These are phyloP conservation scores for Talaromyces adpressus DNA, from an alignment of 495 filamentous ascomycete species.

Conservation along the genomic window DNA sequence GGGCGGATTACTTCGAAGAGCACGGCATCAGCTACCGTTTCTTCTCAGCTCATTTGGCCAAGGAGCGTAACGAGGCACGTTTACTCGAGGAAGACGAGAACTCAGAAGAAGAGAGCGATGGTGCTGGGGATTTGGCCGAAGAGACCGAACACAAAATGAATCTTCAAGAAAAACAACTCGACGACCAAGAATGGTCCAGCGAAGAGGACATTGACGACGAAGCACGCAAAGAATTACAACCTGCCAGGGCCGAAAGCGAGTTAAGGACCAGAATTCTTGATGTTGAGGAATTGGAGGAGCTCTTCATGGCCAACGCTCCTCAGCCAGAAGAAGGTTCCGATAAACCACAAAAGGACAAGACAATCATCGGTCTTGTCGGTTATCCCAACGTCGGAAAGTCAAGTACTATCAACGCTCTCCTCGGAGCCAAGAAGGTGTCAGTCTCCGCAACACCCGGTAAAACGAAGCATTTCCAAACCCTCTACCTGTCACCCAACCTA, in stretches of 20 bases:
- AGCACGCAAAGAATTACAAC: slow-evolving; percentile 25
- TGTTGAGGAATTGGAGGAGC: slow-evolving; percentile 81
- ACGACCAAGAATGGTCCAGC: slow-evolving; percentile 25
- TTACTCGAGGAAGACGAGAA: slow-evolving; percentile 37
- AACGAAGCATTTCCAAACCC: slow-evolving; percentile 99
- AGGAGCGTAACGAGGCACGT: slow-evolving; percentile 72
- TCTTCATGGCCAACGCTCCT: slow-evolving; percentile 74
- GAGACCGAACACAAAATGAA: slow-evolving; percentile 32
- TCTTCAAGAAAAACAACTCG: slow-evolving; percentile 22
- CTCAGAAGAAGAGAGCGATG: slow-evolving; percentile 31
- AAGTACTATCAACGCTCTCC: slow-evolving; percentile 95
- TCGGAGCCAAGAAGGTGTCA: slow-evolving; percentile 96
- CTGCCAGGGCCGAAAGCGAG: slow-evolving; percentile 15
- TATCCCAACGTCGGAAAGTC: slow-evolving; percentile 99
- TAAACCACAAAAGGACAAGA: slow-evolving; percentile 48
- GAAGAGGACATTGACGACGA: slow-evolving; percentile 27
- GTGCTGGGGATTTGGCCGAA: slow-evolving; percentile 28
- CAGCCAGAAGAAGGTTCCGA: slow-evolving; percentile 29
- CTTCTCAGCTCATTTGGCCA: slow-evolving; percentile 90
- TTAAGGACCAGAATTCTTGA: slow-evolving; percentile 75
- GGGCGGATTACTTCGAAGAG: slow-evolving; percentile 83
- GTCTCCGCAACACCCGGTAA: slow-evolving; percentile 97
- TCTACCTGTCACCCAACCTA: slow-evolving; percentile 82
- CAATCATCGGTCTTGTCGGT: slow-evolving; percentile 87
- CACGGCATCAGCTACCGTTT: slow-evolving; percentile 82